These are phyloP conservation scores for Podila clonocystis DNA, from an alignment of 192 early-diverging fungal species.

Conservation along the genomic window DNA sequence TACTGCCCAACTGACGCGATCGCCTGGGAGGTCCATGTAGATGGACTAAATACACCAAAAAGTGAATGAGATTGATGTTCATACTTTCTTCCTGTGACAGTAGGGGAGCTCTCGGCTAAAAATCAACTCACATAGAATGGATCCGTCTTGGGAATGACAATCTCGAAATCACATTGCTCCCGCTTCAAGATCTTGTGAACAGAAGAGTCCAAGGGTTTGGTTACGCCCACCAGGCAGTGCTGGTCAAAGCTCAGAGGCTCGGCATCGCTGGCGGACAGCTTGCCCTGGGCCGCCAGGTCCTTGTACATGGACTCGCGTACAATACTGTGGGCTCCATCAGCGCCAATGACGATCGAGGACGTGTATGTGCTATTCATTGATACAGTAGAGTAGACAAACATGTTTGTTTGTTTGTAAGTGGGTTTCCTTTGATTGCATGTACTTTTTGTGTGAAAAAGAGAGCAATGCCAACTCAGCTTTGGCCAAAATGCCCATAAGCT, in stretches of 20 bases:
- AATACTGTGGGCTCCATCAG: conserved; percentile 38
- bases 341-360: conserved; percentile 35
- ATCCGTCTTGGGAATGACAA: conserved; percentile 45
- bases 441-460: no score
- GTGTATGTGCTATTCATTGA: conserved; percentile 19
- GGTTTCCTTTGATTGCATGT: no score
- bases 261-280: conserved; percentile 33
- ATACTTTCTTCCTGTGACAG: no score
- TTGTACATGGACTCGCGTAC: conserved; percentile 36
- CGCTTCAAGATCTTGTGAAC: conserved; percentile 32
- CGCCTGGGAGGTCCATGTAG: conserved; percentile 43
- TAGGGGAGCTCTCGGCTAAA: no score
- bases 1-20: conserved; percentile 45
- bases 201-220: conserved; percentile 34
- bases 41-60: conserved; percentile 10
- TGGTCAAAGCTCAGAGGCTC: conserved; percentile 41
- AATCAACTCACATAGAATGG: conserved; percentile 32
- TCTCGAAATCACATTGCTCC: conserved; percentile 42
- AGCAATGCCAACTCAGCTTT: no score
- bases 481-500: no score
- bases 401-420: not conserved
- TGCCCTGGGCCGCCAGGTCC: conserved; percentile 17
- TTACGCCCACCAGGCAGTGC: conserved; percentile 47
- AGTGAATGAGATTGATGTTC: not conserved
- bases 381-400: not conserved